Base-by-base conservation (phyloP, 2,329 filamentous ascomycete species). In the Cercospora sesami region DNA sequence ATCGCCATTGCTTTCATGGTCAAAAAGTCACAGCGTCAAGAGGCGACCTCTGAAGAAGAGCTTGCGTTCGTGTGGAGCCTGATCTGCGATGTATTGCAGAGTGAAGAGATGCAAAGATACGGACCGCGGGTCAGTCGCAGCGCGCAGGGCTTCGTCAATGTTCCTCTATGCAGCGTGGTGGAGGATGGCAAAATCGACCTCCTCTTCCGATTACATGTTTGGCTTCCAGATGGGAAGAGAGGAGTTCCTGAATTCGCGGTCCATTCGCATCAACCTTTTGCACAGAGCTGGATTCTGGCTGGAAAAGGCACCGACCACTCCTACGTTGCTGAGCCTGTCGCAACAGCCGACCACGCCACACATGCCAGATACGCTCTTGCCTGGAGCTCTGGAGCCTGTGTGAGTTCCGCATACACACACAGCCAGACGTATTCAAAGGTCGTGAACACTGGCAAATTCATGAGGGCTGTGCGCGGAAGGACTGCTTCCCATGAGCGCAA, bases 281-380 rank as follows among this genome's bases (percentile, higher is more conserved):
- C 72, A 0, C 78, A 80, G 66, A 79, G 78, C 65, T 81, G 79
- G 79, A 73, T 80, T 8, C 69, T 81, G 12, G 76, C 76, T 0
- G 80, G 79, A 9, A 67, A 78, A 62, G 78, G 75, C 1, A 71
- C n/a, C 6, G 77, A 81, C 65, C 48, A 60, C 16, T n/a, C 55
- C 7, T 73, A 74, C 55, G 66, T 68, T 8, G 80, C 77, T 60
- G 39, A 75, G 3, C 16, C 16, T 7, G n/a, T 45, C 39, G 75
- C 76, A 1, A 69, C 73, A 36, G 65, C 55, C 2, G 48, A 55
- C 18, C 39, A 18, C 18, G 48, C 48, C 21, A 68, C 61, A n/a
- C 61, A 68, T 16, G 36, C 55, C 23, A 48, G 30, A 26, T 67
- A 69, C 33, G 64, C 59, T 12, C 16, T 21, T 48, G 42, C 42